Evolutionary conservation across 2,329 filamentous ascomycete genomes (phyloP).

Genomic region (Elsinoe perseae): DNA sequence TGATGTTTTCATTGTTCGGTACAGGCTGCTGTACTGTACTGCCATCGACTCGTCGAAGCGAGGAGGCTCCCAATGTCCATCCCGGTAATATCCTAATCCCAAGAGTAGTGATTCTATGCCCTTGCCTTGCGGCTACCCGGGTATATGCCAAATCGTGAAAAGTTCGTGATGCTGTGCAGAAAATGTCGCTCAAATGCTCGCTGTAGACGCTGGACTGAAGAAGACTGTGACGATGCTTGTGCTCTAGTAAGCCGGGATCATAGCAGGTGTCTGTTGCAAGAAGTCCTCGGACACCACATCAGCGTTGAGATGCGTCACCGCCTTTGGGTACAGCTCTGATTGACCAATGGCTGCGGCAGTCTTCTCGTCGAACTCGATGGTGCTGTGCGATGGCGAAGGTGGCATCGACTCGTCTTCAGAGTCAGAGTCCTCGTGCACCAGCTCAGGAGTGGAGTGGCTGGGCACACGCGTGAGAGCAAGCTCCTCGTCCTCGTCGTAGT

Average conservation of each 20-base stretch:
- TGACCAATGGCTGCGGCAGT: conserved; percentile 32
- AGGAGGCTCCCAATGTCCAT: conserved; percentile 1
- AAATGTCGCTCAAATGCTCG: conserved; percentile 12
- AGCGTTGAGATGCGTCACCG: neutral
- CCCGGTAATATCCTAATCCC: neutral
- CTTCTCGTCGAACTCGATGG: conserved; percentile 41
- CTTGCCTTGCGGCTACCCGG: neutral
- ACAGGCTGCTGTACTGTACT: conserved; percentile 10
- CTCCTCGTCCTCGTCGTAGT: conserved; percentile 41
- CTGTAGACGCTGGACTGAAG: conserved; percentile 10
- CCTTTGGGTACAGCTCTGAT: conserved; percentile 11
- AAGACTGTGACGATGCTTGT: neutral
- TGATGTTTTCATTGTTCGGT: conserved; percentile 10
- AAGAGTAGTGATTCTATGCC: conserved; percentile 12
- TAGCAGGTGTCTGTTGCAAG: neutral
- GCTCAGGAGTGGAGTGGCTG: conserved; percentile 41
- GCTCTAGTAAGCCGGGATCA: conserved; percentile 15
- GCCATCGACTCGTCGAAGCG: conserved; percentile 7
- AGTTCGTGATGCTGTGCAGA: conserved; percentile 5
- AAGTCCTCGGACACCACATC: conserved; percentile 12
- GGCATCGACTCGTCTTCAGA: conserved; percentile 44
- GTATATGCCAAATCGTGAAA: conserved; percentile 13
- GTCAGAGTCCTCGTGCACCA: conserved; percentile 36
- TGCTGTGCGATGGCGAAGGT: conserved; percentile 38
- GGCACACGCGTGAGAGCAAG: conserved; percentile 40